A percentile compares a stretch with the other conserved stretches of the same genome.
Conservation (phyloP, 306 rosid genomes). For the Casuarina glauca region DNA sequence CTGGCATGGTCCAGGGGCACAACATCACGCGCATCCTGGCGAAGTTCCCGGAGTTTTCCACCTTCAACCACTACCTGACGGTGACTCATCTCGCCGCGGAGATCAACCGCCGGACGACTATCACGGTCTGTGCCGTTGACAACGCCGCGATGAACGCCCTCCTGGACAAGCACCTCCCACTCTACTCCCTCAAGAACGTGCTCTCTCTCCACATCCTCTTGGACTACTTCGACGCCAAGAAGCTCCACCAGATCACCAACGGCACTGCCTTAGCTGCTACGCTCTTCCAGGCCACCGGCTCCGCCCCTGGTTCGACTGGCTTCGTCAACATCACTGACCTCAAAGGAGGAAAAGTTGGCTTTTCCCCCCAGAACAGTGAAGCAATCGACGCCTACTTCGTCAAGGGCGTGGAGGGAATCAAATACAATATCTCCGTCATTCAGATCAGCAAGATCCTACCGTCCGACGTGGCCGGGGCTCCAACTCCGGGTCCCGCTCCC, state of each 20-base stretch:
- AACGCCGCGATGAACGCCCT: slow-evolving; percentile 77
- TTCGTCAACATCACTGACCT: slow-evolving; percentile 87
- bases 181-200: slow-evolving; percentile 69
- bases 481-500: slow-evolving; percentile 60
- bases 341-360: slow-evolving; percentile 78
- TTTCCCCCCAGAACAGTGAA: slow-evolving; percentile 62
- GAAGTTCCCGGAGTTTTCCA: slow-evolving; percentile 68
- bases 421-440: slow-evolving; percentile 76
- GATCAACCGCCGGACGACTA: slow-evolving; percentile 62
- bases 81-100: slow-evolving; percentile 72
- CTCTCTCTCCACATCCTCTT: slow-evolving; percentile 89
- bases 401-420: slow-evolving; percentile 68
- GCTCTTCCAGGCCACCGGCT: slow-evolving; percentile 80
- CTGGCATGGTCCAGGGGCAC: slow-evolving; percentile 43
- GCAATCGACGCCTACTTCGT: slow-evolving; percentile 52
- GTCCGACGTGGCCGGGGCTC: slow-evolving; percentile 67
- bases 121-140: slow-evolving; percentile 84
- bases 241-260: slow-evolving; percentile 97
- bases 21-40: slow-evolving; percentile 62
- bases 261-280: slow-evolving; percentile 90
- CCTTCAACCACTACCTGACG: slow-evolving; percentile 79
- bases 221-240: slow-evolving; percentile 89
- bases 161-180: slow-evolving; percentile 49
- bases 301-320: slow-evolving; percentile 78
- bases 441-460: slow-evolving; percentile 73